Evolutionary conservation across 1,139 yeast species (phyloP).

Genomic region (Yamadazyma kanchanaburiensis): DNA sequence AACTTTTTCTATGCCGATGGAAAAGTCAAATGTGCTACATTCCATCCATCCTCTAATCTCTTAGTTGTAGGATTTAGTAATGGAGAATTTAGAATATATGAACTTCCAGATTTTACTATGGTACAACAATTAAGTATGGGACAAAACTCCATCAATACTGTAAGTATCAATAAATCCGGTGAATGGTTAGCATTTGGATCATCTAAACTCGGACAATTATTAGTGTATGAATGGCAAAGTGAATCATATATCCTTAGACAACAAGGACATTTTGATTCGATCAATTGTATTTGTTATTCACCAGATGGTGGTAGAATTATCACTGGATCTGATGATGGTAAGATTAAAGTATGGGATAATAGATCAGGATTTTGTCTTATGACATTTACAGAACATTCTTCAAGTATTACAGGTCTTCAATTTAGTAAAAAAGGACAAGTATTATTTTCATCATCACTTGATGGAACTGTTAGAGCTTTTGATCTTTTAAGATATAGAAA

Average conservation of each 20-base stretch:
- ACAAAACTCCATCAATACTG: slow-evolving; percentile 82
- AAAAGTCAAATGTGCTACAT: slow-evolving; percentile 75
- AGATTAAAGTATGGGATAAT: slow-evolving; percentile 94
- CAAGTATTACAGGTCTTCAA: slow-evolving; percentile 83
- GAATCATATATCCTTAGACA: slow-evolving; percentile 93
- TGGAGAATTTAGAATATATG: slow-evolving; percentile 93
- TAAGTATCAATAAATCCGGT: slow-evolving; percentile 75
- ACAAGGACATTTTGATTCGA: slow-evolving; percentile 94
- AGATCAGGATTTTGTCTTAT: slow-evolving; percentile 88
- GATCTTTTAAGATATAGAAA: slow-evolving; percentile 90
- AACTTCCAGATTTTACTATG: slow-evolving; percentile 65
- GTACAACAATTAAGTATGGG: slow-evolving; percentile 92
- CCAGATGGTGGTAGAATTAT: slow-evolving; percentile 94
- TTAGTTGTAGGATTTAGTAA: slow-evolving; percentile 86
- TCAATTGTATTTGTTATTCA: slow-evolving; percentile 80
- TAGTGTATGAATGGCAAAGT: slow-evolving; percentile 98
- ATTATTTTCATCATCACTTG: slow-evolving; percentile 83
- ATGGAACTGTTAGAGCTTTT: slow-evolving; percentile 98
- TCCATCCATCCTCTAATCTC: slow-evolving; percentile 68
- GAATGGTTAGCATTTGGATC: slow-evolving; percentile 99
- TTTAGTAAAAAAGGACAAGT: slow-evolving; percentile 90
- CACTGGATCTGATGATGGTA: slow-evolving; percentile 96
- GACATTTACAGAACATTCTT: slow-evolving; percentile 87
- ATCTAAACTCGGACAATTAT: slow-evolving; percentile 80
- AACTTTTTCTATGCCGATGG: slow-evolving; percentile 73